Evolutionary conservation across 2,329 filamentous ascomycete species (phyloP), one percentile per base, ranked within the genome.

Genomic region (Immersiporthe knoxdaviesiana): DNA sequence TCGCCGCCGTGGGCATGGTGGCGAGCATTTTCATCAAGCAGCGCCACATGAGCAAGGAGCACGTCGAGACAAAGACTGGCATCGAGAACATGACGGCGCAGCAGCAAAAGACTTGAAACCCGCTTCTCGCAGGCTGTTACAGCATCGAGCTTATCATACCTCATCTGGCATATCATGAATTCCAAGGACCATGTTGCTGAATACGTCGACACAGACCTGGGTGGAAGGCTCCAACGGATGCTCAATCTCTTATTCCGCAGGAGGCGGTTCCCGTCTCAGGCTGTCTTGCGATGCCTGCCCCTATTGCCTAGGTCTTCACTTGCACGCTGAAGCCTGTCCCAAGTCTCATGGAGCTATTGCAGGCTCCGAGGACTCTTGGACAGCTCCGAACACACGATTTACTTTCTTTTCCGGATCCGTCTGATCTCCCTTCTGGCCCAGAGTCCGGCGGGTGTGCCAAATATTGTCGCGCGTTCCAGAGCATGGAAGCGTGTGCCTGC

Each of bases 61-160:
- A 87, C 72, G 78, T 79, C 10, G 82, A 85, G 74, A 85, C 82
- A 21, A 84, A 80, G 74, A 87, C 85, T 5, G 85, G 85, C 0
- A 66, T 83, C 39, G 72, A 76, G 61, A 74, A 79, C 32, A 61
- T 76, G 70, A 63, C 62, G 16, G 69, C 69, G 39, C 37, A 35
- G 52, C 41, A 52, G 52, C 32, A 65, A 32, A 58, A 63, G 61
- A 63, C 61, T 32, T 63, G 61, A 63, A 12, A 10, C 4, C 2
- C 14, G 16, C 4, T 4, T 12, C 4, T n/a, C 21, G 27, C 8
- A 30, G 27, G 37, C 37, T 62, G 10, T 37, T n/a, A 5, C 21
- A 37, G 56, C 56, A 18, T 27, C 12, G 21, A 35, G 35, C 35
- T 35, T 24, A 32, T 27, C 35, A 39, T 14, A 39, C 12, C 32